Percentiles rank a stretch among this genome's conserved stretches.
Evolutionary conservation across 2,329 filamentous ascomycete species (phyloP).

Genomic region (Aspergillus fijiensis): DNA sequence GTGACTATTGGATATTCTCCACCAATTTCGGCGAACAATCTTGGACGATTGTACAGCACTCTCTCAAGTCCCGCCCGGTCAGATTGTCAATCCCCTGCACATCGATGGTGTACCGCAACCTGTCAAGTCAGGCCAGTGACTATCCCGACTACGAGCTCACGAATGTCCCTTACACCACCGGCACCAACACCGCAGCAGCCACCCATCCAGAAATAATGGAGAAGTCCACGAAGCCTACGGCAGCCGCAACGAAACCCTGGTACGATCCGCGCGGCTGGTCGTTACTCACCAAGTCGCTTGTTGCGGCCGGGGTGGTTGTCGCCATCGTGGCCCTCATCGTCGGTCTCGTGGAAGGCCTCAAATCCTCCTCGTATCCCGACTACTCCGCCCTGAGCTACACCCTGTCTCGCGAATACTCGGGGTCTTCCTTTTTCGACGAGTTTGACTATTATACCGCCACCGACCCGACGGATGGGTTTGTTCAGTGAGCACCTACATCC

Average conservation of each 20-base stretch:
- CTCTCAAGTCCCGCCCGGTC: too few species aligned
- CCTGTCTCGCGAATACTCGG: constrained; percentile 44
- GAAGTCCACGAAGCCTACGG: not conserved
- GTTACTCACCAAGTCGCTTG: constrained; percentile 52
- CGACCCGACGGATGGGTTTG: constrained; percentile 48
- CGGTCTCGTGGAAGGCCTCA: constrained; percentile 40
- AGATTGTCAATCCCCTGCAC: too few species aligned
- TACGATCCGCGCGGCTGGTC: constrained; percentile 57
- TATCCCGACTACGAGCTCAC: not conserved
- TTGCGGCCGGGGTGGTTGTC: constrained; percentile 37
- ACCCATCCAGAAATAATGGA: not conserved
- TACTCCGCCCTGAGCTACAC: constrained; percentile 44
- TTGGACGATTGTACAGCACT: too few species aligned
- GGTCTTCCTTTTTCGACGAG: constrained; percentile 45
- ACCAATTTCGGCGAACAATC: too few species aligned
- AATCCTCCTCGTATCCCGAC: constrained; percentile 44
- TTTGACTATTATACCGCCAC: constrained; percentile 48
- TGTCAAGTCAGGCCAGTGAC: too few species aligned
- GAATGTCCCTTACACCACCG: not conserved
- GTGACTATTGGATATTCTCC: too few species aligned
- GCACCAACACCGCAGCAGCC: not conserved
- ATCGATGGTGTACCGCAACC: too few species aligned
- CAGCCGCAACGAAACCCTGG: constrained; percentile 19
- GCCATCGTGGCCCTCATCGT: constrained; percentile 52
- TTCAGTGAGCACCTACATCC: constrained; percentile 42